These are phyloP conservation scores for Pseudopyrenochaeta lycopersici DNA, from an alignment of 2,329 filamentous ascomycete species.

Conservation along the genomic window DNA sequence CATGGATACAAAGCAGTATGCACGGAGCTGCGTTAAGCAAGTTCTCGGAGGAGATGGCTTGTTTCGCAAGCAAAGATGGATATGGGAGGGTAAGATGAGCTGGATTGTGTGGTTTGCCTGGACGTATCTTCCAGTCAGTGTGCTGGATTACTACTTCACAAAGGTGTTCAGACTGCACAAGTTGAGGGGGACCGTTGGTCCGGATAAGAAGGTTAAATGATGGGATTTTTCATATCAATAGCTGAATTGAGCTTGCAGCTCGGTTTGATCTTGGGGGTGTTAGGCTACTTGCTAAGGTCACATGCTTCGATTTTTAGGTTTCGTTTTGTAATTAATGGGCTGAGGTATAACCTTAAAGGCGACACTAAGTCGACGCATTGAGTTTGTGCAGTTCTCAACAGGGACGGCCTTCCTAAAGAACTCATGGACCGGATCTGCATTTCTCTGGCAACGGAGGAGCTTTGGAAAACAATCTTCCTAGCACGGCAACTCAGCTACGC, in stretches of 20 bases:
- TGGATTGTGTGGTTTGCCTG: conserved; percentile 60
- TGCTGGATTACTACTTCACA: conserved; percentile 57
- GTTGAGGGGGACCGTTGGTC: conserved; percentile 48
- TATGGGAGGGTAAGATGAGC: conserved; percentile 64
- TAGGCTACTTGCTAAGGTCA: too few relatives aligned
- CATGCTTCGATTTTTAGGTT: too few relatives aligned
- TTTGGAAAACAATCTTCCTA: too few relatives aligned
- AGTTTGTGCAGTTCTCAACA: too few relatives aligned
- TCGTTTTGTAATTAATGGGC: too few relatives aligned
- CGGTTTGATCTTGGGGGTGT: background rate
- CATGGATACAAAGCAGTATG: conserved; percentile 64
- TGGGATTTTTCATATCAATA: too few relatives aligned
- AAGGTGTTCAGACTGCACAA: conserved; percentile 63
- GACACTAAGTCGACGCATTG: too few relatives aligned
- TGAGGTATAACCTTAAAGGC: too few relatives aligned
- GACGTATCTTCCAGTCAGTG: conserved; percentile 56
- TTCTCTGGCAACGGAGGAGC: too few relatives aligned
- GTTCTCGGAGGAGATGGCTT: conserved; percentile 53
- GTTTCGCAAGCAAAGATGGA: conserved; percentile 54
- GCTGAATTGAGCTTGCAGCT: background rate
- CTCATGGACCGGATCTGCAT: too few relatives aligned
- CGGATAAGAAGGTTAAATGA: conserved; percentile 39
- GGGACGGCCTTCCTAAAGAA: too few relatives aligned
- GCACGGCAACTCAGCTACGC: too few relatives aligned
- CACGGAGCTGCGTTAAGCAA: conserved; percentile 63